These are phyloP conservation scores for Globisporangium parvum DNA, from an alignment of 352 stramenopile genomes.

Conservation along the genomic window DNA sequence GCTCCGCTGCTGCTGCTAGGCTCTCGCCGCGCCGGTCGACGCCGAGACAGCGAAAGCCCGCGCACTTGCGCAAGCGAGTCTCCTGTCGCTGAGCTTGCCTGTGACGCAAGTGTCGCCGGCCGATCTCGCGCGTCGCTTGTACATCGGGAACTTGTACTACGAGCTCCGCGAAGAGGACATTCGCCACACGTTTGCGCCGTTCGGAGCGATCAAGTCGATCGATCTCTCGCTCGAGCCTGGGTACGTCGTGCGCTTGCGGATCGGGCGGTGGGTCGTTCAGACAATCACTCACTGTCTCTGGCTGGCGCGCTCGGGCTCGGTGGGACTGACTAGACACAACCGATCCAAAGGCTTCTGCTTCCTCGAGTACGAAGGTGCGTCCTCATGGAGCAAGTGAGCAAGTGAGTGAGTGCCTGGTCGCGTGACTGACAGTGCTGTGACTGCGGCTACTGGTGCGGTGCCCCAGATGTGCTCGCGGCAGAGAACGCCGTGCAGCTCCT, in stretches of 20 bases:
- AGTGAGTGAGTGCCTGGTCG: too few species aligned
- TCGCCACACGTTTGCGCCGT: conserved; percentile 53
- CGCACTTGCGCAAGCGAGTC: conserved; percentile 62
- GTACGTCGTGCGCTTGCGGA: conserved; percentile 15
- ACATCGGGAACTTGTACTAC: conserved; percentile 81
- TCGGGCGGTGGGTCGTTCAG: not conserved
- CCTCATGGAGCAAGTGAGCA: too few species aligned
- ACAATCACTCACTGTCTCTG: not conserved
- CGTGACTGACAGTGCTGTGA: conserved; percentile 2
- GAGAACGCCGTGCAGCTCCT: conserved; percentile 76
- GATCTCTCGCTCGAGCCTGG: conserved; percentile 74
- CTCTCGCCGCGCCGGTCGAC: conserved; percentile 30
- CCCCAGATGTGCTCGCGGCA: conserved; percentile 58
- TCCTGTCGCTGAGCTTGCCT: conserved; percentile 54
- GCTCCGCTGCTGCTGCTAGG: conserved; percentile 37
- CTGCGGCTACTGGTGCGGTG: not conserved
- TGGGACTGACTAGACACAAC: conserved; percentile 25
- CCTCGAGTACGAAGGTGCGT: conserved; percentile 69
- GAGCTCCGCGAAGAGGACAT: conserved; percentile 79
- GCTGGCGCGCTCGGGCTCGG: conserved; percentile 5
- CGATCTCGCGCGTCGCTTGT: conserved; percentile 66
- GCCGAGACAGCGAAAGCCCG: conserved; percentile 49
- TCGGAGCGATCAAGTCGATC: conserved; percentile 65
- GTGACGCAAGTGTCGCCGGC: conserved; percentile 37
- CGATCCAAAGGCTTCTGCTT: conserved; percentile 82